Conservation (phyloP, 768 basidiomycete genomes). For the Tylopilus felleus region DNA sequence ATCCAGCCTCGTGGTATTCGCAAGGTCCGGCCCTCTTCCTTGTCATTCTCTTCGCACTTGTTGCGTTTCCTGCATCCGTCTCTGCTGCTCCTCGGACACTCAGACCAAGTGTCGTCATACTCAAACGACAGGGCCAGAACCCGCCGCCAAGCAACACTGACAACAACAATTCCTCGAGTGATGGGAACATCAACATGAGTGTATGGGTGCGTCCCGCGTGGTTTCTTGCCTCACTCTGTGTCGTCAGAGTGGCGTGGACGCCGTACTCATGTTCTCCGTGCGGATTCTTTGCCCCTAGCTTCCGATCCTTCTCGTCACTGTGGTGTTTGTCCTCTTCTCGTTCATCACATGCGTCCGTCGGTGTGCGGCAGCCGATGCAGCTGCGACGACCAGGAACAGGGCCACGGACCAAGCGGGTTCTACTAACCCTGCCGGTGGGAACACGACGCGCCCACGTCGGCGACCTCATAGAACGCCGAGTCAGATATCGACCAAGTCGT, state of each 20-base stretch:
- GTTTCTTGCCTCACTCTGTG: neutral
- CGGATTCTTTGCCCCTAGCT: constrained; percentile 11
- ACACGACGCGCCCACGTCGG: constrained; percentile 10
- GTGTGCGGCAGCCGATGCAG: neutral
- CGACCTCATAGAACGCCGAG: constrained; percentile 64
- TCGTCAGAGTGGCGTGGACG: neutral
- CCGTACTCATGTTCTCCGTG: neutral
- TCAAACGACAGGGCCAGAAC: neutral
- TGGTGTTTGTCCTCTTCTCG: constrained; percentile 21
- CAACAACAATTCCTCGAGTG: neutral
- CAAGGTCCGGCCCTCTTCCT: neutral
- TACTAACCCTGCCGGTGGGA: constrained; percentile 12
- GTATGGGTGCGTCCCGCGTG: constrained; percentile 26
- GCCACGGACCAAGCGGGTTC: neutral
- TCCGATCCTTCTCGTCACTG: constrained; percentile 25
- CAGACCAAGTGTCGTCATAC: neutral
- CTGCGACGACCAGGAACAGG: neutral
- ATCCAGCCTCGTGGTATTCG: constrained; percentile 1
- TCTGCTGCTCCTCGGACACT: constrained; percentile 7
- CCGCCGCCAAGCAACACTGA: neutral
- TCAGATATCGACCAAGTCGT: constrained; percentile 72
- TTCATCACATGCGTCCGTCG: constrained; percentile 25
- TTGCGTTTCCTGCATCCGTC: neutral
- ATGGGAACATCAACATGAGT: constrained; percentile 12
- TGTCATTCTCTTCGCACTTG: constrained; percentile 5